phyloP scores from a whole-genome alignment of 2,329 filamentous ascomycete species.

The Graphilbum sp. region DNA sequence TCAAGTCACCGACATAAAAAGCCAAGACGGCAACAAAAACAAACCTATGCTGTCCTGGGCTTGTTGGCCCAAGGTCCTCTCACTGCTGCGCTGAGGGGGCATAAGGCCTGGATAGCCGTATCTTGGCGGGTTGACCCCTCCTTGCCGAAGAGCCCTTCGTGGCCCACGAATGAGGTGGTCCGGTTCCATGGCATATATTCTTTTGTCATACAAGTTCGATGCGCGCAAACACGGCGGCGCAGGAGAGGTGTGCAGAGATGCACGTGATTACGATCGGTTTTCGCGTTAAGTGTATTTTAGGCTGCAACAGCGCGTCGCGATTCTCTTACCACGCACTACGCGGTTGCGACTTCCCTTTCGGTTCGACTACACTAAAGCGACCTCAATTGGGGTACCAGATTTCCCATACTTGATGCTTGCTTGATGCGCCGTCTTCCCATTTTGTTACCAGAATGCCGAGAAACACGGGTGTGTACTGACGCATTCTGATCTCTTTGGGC shows the following conservation, averaged over 20 bases:
- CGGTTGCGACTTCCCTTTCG: no score
- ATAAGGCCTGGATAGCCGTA: not conserved
- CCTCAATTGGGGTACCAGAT: not conserved
- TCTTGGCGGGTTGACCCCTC: conserved; percentile 2
- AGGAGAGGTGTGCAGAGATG: not conserved
- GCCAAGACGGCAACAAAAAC: no score
- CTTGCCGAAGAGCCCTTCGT: conserved; percentile 4
- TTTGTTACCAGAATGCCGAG: conserved; percentile 11
- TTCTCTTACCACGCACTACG: not conserved
- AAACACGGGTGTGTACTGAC: conserved; percentile 10
- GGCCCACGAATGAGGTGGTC: conserved; percentile 6
- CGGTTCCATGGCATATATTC: conserved; percentile 9
- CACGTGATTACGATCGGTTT: conserved; percentile 9
- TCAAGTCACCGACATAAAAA: no score
- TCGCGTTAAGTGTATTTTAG: conserved; percentile 7
- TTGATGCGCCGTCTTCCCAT: not conserved
- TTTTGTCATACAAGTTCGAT: no score
- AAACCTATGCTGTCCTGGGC: no score
- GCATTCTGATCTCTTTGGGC: not conserved
- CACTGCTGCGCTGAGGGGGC: not conserved
- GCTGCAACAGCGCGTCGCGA: conserved; percentile 7
- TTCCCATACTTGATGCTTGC: no score
- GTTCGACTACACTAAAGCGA: no score
- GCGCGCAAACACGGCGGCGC: not conserved
- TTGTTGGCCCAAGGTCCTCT: not conserved